Evolutionary conservation across 495 filamentous ascomycete species (phyloP), one percentile per base, ranked within the genome.

Genomic region (Penicillium ochrochloron): DNA sequence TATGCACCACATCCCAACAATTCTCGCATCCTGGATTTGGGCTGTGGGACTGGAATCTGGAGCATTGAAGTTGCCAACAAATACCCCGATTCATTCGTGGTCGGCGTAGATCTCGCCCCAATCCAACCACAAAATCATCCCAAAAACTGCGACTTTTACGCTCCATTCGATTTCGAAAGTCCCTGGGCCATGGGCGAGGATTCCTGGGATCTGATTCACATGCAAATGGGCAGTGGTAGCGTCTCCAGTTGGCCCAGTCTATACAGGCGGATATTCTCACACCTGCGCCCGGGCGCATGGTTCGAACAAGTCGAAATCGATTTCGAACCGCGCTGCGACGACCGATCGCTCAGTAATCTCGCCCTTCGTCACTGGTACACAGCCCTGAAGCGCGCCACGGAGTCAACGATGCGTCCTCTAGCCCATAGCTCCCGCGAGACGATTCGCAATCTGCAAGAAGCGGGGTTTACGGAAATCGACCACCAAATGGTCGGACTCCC

Each of bases 271-370:
- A 78, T 89, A 21, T 89, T 88, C 68, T 88, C 88, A 44, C 93
- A 97, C 67, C 84, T 97, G n/a, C 89, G 85, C 63, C 92, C 94
- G 11, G 88, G 90, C 5, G 93, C 92, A 12, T 88, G 85, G 76
- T 80, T 97, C 52, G 94, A 98, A 75, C 93, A 97, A 59, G 87
- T 97, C n/a, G 94, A 98, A 72, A 91, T 98, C 35, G 93, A 98
- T 73, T 87, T 90, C 54, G 78, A 84, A 27, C 92, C 92, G n/a
- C 89, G 87, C 29, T 91, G 87, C 63, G 91, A 94, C 60, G 89
- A 93, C 67, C 83, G 85, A n/a, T 85, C 73, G 61, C 87, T 70
- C 75, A 85, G 44, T 70, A 60, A 78, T 81, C 52, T 85, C 76
- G 59, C 76, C 73, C 35, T 78, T 87, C 58, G 75, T 67, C 64